A percentile compares a stretch with the other conserved stretches of the same genome.
These are phyloP conservation scores for Trichoderma sp. DNA, from an alignment of 2,329 filamentous ascomycete species.

Conservation along the genomic window DNA sequence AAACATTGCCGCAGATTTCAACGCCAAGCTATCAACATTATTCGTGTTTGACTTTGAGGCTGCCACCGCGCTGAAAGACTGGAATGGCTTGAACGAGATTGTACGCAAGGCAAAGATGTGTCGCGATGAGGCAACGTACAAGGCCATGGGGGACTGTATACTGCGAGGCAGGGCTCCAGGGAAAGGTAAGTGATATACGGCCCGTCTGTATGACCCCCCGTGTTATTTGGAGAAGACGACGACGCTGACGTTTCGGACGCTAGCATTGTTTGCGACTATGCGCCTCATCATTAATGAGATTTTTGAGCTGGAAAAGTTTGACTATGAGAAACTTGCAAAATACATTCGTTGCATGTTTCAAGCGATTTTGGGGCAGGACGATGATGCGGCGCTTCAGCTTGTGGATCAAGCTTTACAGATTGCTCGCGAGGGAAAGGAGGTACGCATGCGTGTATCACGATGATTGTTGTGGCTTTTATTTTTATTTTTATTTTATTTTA, in stretches of 20 bases:
- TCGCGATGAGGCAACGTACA: conserved; percentile 47
- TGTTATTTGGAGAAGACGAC: not conserved
- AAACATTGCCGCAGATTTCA: conserved; percentile 49
- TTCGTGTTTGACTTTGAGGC: conserved; percentile 79
- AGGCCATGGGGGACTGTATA: conserved; percentile 64
- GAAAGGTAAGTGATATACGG: conserved; percentile 39
- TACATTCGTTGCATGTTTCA: conserved; percentile 79
- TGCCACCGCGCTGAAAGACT: conserved; percentile 61
- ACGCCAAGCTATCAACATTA: conserved; percentile 61
- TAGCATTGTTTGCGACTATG: conserved; percentile 53
- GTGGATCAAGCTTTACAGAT: conserved; percentile 60
- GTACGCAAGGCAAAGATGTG: conserved; percentile 51
- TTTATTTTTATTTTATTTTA: no score
- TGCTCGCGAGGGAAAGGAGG: conserved; percentile 48
- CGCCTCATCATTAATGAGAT: conserved; percentile 69
- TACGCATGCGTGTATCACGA: conserved; percentile 25
- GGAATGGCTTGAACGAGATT: conserved; percentile 61
- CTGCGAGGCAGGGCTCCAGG: conserved; percentile 52
- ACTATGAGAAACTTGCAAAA: conserved; percentile 61
- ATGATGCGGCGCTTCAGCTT: conserved; percentile 55
- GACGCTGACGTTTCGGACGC: not conserved
- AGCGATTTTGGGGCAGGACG: conserved; percentile 56
- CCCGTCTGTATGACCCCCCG: not conserved
- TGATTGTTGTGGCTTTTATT: conserved; percentile 19
- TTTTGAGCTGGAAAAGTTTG: conserved; percentile 54